Percentiles rank a stretch among this genome's conserved stretches.
These are phyloP conservation scores for Colletotrichum eremochloae DNA, from an alignment of 2,329 filamentous ascomycete species.

Conservation along the genomic window DNA sequence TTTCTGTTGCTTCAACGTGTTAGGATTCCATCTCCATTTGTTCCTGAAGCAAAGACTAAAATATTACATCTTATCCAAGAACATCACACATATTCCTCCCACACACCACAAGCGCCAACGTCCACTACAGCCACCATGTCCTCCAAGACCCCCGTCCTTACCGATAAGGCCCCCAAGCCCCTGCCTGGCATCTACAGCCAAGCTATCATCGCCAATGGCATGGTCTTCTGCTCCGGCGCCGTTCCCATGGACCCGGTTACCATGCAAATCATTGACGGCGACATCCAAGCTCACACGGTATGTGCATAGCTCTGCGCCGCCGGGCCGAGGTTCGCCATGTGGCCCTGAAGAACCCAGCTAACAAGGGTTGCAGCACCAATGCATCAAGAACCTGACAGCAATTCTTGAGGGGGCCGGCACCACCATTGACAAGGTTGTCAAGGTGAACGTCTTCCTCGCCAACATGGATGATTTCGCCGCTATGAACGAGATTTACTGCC, in stretches of 20 bases:
- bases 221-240: conserved; percentile 79
- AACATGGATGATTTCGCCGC: conserved; percentile 81
- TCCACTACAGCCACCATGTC: conserved; percentile 14
- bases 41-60: background rate
- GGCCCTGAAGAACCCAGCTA: background rate
- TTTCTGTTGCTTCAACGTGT: background rate
- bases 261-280: conserved; percentile 72
- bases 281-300: conserved; percentile 74
- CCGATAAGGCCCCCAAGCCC: conserved; percentile 57
- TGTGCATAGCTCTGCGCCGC: conserved; percentile 36
- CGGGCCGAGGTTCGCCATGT: background rate
- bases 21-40: background rate
- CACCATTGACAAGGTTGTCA: conserved; percentile 75
- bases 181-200: conserved; percentile 57
- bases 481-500: conserved; percentile 81
- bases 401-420: conserved; percentile 78
- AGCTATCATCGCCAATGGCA: conserved; percentile 76
- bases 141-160: conserved; percentile 54
- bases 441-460: conserved; percentile 79
- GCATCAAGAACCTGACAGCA: conserved; percentile 78
- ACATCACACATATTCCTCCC: background rate
- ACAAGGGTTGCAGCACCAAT: conserved; percentile 60
- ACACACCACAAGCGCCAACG: too few species aligned
- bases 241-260: conserved; percentile 73
- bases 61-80: too few species aligned